phyloP scores from a whole-genome alignment of 345 rosid genomes.

The Streptanthus diversifolius region DNA sequence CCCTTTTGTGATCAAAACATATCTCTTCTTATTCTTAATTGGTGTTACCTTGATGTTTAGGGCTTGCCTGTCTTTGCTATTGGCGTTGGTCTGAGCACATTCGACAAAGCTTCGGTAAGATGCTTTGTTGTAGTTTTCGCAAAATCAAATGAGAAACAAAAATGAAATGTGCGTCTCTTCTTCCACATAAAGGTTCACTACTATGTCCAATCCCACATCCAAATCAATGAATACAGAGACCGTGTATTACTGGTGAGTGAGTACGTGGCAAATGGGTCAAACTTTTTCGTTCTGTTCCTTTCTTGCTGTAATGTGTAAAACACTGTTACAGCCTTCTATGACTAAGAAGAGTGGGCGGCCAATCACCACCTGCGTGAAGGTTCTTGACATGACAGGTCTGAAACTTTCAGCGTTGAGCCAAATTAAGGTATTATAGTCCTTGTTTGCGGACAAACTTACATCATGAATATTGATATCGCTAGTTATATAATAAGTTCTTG shows the following conservation, averaged over 20 bases:
- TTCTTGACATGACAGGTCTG: conserved; percentile 92
- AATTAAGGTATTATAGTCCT: conserved; percentile 54
- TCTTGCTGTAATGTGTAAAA: conserved; percentile 10
- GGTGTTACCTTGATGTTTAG: conserved; percentile 39
- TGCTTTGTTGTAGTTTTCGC: background rate
- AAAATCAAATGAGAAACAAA: background rate
- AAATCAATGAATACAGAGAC: conserved; percentile 91
- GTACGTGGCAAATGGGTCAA: conserved; percentile 24
- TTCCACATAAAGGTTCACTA: conserved; percentile 59
- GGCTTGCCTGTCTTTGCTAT: conserved; percentile 84
- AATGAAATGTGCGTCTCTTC: background rate
- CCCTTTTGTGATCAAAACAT: background rate
- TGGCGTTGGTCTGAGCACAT: conserved; percentile 84
- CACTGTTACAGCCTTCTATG: conserved; percentile 63
- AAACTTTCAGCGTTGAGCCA: conserved; percentile 83
- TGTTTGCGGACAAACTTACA: background rate
- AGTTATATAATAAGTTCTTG: background rate
- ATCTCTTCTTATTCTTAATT: background rate
- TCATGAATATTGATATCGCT: background rate
- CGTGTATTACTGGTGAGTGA: conserved; percentile 83
- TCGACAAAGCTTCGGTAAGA: conserved; percentile 92
- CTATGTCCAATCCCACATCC: conserved; percentile 93
- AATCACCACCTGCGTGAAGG: conserved; percentile 77
- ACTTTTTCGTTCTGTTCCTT: background rate
- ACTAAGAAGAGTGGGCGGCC: conserved; percentile 73